These are phyloP conservation scores for Pichia kudriavzevii DNA, from an alignment of 1,139 yeast genomes.

Conservation along the genomic window DNA sequence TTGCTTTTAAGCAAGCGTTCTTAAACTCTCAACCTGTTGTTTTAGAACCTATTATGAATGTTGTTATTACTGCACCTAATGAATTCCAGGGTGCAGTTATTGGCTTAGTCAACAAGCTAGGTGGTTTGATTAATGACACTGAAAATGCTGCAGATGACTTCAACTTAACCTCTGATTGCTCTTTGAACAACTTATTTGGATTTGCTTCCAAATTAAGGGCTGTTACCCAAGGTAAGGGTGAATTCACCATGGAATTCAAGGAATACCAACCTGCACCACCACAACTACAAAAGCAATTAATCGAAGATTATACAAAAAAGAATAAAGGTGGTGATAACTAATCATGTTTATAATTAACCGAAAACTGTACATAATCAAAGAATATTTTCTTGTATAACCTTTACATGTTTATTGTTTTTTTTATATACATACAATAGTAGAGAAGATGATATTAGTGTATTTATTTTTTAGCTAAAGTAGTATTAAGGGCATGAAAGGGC, in stretches of 20 bases:
- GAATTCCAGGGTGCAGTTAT: constrained; percentile 95
- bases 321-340: constrained; percentile 20
- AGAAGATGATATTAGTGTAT: too few species aligned
- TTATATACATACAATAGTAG: too few species aligned
- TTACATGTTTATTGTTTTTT: constrained; percentile 11
- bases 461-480: too few species aligned
- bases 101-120: constrained; percentile 83
- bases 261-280: constrained; percentile 88
- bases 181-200: constrained; percentile 92
- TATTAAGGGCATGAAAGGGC: too few species aligned
- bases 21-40: constrained; percentile 77
- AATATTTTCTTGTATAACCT: too few species aligned
- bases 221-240: constrained; percentile 98
- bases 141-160: constrained; percentile 94
- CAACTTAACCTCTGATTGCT: constrained; percentile 88
- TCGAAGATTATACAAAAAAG: constrained; percentile 72
- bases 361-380: too few species aligned
- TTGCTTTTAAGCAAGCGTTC: constrained; percentile 91
- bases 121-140: constrained; percentile 89
- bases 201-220: constrained; percentile 95
- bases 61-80: constrained; percentile 86
- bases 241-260: constrained; percentile 89
- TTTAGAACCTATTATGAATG: constrained; percentile 93
- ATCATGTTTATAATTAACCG: background rate
- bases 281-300: constrained; percentile 83